Base-by-base conservation (phyloP, 2,329 filamentous ascomycete species). In the Atkinsonella hypoxylon region DNA sequence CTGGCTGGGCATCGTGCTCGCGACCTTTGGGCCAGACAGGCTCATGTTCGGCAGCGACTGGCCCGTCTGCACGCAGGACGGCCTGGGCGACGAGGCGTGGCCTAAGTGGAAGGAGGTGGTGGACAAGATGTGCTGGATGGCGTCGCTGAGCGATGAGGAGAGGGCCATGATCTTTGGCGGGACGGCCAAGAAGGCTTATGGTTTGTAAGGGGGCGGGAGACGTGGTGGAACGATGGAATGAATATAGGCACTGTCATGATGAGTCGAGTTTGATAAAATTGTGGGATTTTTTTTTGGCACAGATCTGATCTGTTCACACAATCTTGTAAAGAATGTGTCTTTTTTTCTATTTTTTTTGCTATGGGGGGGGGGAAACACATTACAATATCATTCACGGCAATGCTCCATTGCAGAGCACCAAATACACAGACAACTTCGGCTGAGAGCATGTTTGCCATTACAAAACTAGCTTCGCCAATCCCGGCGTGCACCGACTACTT, bases 11-110 rank as follows among this genome's bases (percentile, higher is more conserved):
- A 78, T 84, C 48, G 70, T 90, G 0, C 78, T 94, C 48, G 77
- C 81, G 30, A 77, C 77, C 1, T 96, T 95, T 61, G 82, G 85
- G 1, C 70, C 85, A 0, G 63, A 72, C 20, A 76, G 88, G 55
- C 76, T 93, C 62, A 89, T 97, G 83, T 96, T 93, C 66, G 90
- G 85, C 22, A 90, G 85, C 56, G 89, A 96, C 66, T 97, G 91
- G 91, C 90, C 91, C 2, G 84, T 96, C 1, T 95, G 89, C 68
- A 90, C 88, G 55, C 70, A 88, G 30, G 41, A 44, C 17, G 50
- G 52, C 17, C 50, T 59, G 1, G 73, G 73, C 41, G 70, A 75
- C 45, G 67, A 72, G 20, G 82, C 86, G 32, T 95, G 89, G 89
- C 69, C 70, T 36, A 78, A 83, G 58, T 96, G 90, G 90, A 78